These are phyloP conservation scores for Neopestalotiopsis clavispora DNA, from an alignment of 2,329 filamentous ascomycete genomes.

Conservation along the genomic window DNA sequence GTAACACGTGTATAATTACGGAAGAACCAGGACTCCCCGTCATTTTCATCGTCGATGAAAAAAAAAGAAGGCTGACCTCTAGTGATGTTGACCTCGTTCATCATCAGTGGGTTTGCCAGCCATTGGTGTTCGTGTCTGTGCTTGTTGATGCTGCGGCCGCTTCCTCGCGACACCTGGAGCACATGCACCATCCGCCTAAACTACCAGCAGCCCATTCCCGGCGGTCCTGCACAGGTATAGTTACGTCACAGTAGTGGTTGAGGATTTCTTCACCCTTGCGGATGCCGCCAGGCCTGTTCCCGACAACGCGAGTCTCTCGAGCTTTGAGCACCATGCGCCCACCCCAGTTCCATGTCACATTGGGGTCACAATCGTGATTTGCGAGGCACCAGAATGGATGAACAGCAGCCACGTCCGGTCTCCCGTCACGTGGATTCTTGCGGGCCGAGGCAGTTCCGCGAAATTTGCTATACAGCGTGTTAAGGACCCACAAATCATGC, in stretches of 20 bases:
- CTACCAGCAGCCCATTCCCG: slow-evolving; percentile 90
- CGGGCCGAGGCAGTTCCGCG: slow-evolving; percentile 89
- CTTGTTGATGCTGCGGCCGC: slow-evolving; percentile 34
- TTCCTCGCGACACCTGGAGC: slow-evolving; percentile 80
- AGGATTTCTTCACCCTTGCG: slow-evolving; percentile 82
- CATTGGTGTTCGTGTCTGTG: not conserved
- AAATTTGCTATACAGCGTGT: slow-evolving; percentile 92
- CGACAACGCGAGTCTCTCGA: slow-evolving; percentile 60
- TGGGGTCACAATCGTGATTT: slow-evolving; percentile 95
- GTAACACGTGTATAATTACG: slow-evolving; percentile 33
- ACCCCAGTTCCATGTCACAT: slow-evolving; percentile 93
- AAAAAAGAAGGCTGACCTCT: not conserved
- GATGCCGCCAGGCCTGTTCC: slow-evolving; percentile 63
- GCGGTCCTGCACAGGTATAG: slow-evolving; percentile 76
- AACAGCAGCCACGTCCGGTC: slow-evolving; percentile 90
- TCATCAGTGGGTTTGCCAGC: slow-evolving; percentile 4
- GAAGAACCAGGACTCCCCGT: slow-evolving; percentile 24
- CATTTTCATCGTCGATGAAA: not conserved
- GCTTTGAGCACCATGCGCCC: slow-evolving; percentile 76
- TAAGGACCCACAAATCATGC: slow-evolving; percentile 83
- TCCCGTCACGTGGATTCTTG: slow-evolving; percentile 75
- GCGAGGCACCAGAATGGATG: slow-evolving; percentile 96
- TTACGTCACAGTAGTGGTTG: slow-evolving; percentile 93
- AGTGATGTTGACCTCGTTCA: not conserved
- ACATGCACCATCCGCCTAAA: slow-evolving; percentile 88